Percentiles rank a stretch among this genome's conserved stretches.
Evolutionary conservation across 2,329 filamentous ascomycete genomes (phyloP).

Genomic region (Bipolaris oryzae): DNA sequence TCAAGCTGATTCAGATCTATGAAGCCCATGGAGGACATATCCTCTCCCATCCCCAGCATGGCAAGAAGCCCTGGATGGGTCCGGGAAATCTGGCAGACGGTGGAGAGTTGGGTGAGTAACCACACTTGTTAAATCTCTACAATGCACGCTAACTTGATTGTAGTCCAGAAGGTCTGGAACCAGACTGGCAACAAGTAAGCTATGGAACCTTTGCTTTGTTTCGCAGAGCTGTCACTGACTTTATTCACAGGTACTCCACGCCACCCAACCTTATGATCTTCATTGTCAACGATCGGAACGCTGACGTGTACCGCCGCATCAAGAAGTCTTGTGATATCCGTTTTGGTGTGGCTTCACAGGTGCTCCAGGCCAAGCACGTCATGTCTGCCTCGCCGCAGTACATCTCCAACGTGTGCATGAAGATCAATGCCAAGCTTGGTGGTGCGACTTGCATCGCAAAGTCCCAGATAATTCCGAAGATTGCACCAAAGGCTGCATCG

Average conservation of each 20-base stretch:
- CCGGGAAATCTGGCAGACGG: conserved; percentile 41
- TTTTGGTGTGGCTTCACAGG: conserved; percentile 82
- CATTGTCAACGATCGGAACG: conserved; percentile 73
- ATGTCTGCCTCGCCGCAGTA: conserved; percentile 77
- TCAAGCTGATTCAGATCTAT: conserved; percentile 67
- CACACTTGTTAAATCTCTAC: too few species aligned
- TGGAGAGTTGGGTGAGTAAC: conserved; percentile 50
- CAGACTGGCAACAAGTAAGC: conserved; percentile 56
- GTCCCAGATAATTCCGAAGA: conserved; percentile 42
- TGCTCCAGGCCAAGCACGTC: conserved; percentile 75
- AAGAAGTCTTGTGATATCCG: conserved; percentile 90
- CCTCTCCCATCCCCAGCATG: conserved; percentile 31
- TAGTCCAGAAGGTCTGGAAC: conserved; percentile 62
- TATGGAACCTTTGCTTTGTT: not conserved
- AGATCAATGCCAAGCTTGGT: conserved; percentile 94
- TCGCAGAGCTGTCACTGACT: conserved; percentile 3
- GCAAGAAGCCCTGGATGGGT: conserved; percentile 42
- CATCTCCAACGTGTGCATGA: conserved; percentile 93
- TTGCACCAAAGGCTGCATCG: conserved; percentile 27
- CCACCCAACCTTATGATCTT: conserved; percentile 80
- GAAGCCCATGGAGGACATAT: conserved; percentile 66
- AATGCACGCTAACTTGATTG: not conserved
- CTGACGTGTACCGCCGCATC: conserved; percentile 77
- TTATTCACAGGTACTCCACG: conserved; percentile 47
- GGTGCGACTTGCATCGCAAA: conserved; percentile 70